These are phyloP conservation scores for Coelastrella sp. DNA, from an alignment of 139 green algal species.

Conservation along the genomic window DNA sequence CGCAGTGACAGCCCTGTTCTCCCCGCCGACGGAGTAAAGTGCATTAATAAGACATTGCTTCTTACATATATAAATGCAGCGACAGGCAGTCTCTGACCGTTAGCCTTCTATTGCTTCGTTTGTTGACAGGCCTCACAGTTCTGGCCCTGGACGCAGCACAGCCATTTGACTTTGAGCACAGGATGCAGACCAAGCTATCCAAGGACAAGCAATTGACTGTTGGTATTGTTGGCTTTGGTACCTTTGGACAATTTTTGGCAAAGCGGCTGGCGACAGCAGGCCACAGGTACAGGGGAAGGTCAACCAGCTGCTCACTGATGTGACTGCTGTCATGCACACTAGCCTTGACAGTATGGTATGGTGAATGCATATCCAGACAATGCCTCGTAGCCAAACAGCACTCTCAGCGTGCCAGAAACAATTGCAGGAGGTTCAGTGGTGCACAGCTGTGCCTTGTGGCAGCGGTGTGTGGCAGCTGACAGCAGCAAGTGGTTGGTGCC, in stretches of 20 bases:
- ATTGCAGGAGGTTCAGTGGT: background rate
- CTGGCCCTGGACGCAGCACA: slow-evolving; percentile 84
- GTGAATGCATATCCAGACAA: background rate
- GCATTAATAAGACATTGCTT: no score
- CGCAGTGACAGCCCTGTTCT: no score
- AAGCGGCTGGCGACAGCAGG: slow-evolving; percentile 84
- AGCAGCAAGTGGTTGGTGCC: background rate
- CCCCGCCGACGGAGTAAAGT: no score
- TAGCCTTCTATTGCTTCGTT: background rate
- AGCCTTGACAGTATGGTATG: no score
- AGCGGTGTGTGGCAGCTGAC: background rate
- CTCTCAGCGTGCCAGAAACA: background rate
- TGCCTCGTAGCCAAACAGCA: background rate
- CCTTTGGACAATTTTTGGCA: slow-evolving; percentile 98
- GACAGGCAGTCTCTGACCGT: background rate
- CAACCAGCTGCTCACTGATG: background rate
- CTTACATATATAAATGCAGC: background rate
- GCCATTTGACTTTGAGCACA: slow-evolving; percentile 89
- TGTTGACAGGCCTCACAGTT: slow-evolving; percentile 43
- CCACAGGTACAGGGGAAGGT: slow-evolving; percentile 67
- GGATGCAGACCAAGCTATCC: slow-evolving; percentile 52
- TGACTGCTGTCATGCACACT: no score
- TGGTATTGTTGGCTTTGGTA: slow-evolving; percentile 98
- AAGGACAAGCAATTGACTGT: slow-evolving; percentile 79
- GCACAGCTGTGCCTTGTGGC: background rate